Percentiles rank a stretch among this genome's conserved stretches.
These are phyloP conservation scores for Boletus reticulatus DNA, from an alignment of 768 basidiomycete species.

Conservation along the genomic window DNA sequence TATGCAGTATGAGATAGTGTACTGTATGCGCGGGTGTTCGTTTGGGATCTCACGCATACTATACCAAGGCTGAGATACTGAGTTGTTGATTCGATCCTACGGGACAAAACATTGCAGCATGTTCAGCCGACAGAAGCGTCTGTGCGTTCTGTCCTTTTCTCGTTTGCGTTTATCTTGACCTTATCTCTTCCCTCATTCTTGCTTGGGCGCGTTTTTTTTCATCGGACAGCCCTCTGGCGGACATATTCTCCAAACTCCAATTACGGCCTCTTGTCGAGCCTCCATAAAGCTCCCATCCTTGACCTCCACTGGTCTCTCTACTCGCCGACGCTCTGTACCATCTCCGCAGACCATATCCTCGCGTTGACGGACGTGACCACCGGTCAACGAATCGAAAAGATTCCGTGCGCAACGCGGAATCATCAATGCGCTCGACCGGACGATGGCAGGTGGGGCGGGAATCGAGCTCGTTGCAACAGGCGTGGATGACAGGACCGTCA, in stretches of 20 bases:
- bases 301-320: conserved; percentile 89
- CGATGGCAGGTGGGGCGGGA: conserved; percentile 80
- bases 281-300: conserved; percentile 88
- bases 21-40: neutral
- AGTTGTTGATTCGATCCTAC: conserved; percentile 93
- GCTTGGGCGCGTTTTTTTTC: neutral
- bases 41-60: neutral
- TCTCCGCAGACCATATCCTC: conserved; percentile 88
- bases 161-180: no score
- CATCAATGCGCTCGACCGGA: conserved; percentile 86
- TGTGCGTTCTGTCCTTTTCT: conserved; percentile 51
- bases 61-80: conserved; percentile 72
- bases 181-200: no score
- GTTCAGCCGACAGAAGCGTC: conserved; percentile 85
- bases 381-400: conserved; percentile 76
- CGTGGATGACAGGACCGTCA: conserved; percentile 89
- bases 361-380: conserved; percentile 76
- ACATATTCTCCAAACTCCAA: conserved; percentile 92
- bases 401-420: conserved; percentile 90
- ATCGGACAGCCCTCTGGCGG: conserved; percentile 74
- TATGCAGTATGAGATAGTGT: no score
- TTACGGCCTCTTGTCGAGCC: conserved; percentile 79
- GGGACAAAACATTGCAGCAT: conserved; percentile 91
- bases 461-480: conserved; percentile 84
- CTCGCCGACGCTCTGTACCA: conserved; percentile 73